Base-by-base conservation (phyloP, 805 yeast genomes). In the Spathaspora girioi region DNA sequence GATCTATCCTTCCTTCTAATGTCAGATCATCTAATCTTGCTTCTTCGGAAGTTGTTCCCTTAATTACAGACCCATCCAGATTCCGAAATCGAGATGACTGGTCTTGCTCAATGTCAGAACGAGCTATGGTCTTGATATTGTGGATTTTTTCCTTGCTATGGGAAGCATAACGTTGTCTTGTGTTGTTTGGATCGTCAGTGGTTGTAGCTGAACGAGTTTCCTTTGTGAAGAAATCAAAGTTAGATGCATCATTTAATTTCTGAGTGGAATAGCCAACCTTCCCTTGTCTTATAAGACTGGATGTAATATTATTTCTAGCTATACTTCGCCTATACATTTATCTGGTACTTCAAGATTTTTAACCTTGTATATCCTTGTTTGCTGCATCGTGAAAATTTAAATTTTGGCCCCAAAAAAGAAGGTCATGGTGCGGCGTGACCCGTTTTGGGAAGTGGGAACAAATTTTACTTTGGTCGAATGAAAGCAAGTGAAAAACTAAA, bases 1-100 rank as follows among this genome's bases (percentile, higher is more conserved):
- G 75, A 43, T 79, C 80, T 10, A 77, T 75, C 52, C 84, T 73
- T 0, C 86, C 96, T 44, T 63, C 56, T 4, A 82, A 52, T 0
- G 96, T 89, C 19, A 69, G 68, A 0, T 80, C 80, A 57, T 83
- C 79, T 5, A 85, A 67, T 59, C 93, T 71, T 11, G 83, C 81
- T 50, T 79, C 83, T 49, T 69, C 70, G 31, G 81, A 67, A 32
- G 69, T 78, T 5, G 59, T 60, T 8, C 80, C 84, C 46, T 70
- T 69, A 4, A 71, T 63, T 32, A 68, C 68, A 3, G 71, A 52
- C n/a, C 79, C 79, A 57, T 75, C 77, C 5, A 50, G 53, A 48
- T 71, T 69, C 42, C 79, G 59, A 52, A 58, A 75, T 2, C 73
- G 71, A 15, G 77, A 71, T 6, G 48, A 6, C 10, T 35, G 20